Base-by-base conservation (phyloP, 2,329 filamentous ascomycete species). In the Calonectria crousiana region DNA sequence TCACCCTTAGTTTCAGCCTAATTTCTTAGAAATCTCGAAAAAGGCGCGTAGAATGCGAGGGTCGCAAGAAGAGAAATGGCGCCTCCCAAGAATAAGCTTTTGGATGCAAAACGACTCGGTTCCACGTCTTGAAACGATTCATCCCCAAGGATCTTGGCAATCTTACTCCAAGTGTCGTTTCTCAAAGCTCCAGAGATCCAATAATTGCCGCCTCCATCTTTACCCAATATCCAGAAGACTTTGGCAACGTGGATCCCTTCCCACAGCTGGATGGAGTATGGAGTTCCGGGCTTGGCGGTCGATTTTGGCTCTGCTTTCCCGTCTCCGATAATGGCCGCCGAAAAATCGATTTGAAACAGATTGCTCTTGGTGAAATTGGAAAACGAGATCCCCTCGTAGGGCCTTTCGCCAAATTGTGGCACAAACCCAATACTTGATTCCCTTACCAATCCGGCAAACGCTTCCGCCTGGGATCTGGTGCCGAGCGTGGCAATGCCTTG, bases 141-240 rank as follows among this genome's bases (percentile, higher is more conserved):
- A 14, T 41, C 41, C 13, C 38, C 60, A 9, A 60, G 38, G 0
- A 38, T 56, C 6, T 52, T 32, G n/a, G 49, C 44, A 41, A 71
- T 71, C n/a, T 65, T 71, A 41, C 30, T 60, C 68, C 58, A 71
- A 18, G 44, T 52, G 14, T 58, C 56, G 11, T 71, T 71, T 16
- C 62, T 64, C 47, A 65, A 6, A 41, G 60, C 60, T 14, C 68
- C 68, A 41, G 68, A 71, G 56, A 71, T 38, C 68, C 68, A 71
- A 49, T 64, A 65, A 16, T 71, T 66, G n/a, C 69, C 69, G 18
- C 65, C 23, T 4, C n/a, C 20, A 36, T 71, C 58, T 26, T 71
- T 66, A 1, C 68, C 68, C 14, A 71, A 28, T 13, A 71, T 65
- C 18, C 56, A 60, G 11, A 71, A 71, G 44, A 28, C 62, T 6